phyloP scores from a whole-genome alignment of 2,329 filamentous ascomycete genomes.

The Fusarium nisikadoi region DNA sequence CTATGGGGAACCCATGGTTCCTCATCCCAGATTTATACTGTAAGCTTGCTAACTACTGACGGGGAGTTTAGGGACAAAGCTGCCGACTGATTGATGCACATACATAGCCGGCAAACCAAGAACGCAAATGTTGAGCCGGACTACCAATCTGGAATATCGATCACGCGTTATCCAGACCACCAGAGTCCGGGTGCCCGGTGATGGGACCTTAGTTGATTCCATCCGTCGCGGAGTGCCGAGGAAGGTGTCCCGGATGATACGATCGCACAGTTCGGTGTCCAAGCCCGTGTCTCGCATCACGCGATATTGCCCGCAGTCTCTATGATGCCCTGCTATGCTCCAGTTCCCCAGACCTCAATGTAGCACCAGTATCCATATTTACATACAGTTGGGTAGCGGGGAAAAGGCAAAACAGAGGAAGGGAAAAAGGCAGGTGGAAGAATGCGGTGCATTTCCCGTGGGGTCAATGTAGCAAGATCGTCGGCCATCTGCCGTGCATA shows the following conservation, averaged over 20 bases:
- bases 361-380: constrained; percentile 1
- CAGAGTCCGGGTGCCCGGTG: not conserved
- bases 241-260: constrained; percentile 33
- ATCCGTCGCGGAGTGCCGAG: constrained; percentile 36
- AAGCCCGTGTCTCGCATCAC: constrained; percentile 30
- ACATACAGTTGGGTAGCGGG: not conserved
- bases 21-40: constrained; percentile 2
- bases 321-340: not conserved
- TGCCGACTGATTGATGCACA: not conserved
- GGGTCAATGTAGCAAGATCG: constrained; percentile 43
- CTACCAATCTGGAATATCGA: constrained; percentile 12
- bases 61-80: constrained; percentile 11
- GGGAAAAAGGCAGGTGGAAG: constrained; percentile 7
- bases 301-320: constrained; percentile 25
- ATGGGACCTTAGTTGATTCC: not conserved
- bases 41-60: not conserved
- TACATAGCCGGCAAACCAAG: constrained; percentile 6
- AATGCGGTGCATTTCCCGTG: constrained; percentile 9
- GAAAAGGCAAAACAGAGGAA: constrained; percentile 15
- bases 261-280: constrained; percentile 19
- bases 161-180: constrained; percentile 36
- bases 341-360: constrained; percentile 25
- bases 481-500: constrained; percentile 45
- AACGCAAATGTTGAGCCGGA: constrained; percentile 8
- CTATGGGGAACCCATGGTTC: constrained; percentile 24